Evolutionary conservation across 2,329 filamentous ascomycete species (phyloP).

Genomic region (Cercospora beticola): DNA sequence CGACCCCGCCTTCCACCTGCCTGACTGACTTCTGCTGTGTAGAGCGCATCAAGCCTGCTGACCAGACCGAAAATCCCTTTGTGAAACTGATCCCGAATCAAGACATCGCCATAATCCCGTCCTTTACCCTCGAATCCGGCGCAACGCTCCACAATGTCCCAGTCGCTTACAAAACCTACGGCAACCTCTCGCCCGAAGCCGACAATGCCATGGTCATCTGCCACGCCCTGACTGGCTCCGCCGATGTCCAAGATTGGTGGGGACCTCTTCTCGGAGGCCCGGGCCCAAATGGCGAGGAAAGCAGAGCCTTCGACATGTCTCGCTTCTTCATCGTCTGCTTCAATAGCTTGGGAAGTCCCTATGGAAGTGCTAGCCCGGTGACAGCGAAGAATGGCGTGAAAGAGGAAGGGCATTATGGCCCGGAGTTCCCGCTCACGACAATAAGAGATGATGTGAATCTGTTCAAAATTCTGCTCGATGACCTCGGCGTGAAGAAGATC

Average conservation of each 20-base stretch:
- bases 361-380: constrained; percentile 82
- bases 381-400: constrained; percentile 82
- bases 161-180: constrained; percentile 64
- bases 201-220: constrained; percentile 71
- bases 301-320: constrained; percentile 70
- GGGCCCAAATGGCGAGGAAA: constrained; percentile 52
- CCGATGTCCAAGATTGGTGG: constrained; percentile 87
- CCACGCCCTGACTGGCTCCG: constrained; percentile 81
- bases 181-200: constrained; percentile 54
- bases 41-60: constrained; percentile 35
- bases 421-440: constrained; percentile 93
- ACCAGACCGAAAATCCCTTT: constrained; percentile 89
- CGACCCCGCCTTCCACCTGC: neutral
- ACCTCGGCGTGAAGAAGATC: constrained; percentile 74
- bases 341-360: constrained; percentile 82
- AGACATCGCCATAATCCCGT: constrained; percentile 79
- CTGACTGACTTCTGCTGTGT: constrained; percentile 13
- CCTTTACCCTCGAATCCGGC: constrained; percentile 90
- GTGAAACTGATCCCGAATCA: constrained; percentile 83
- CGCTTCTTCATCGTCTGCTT: constrained; percentile 84
- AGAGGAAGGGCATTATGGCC: constrained; percentile 76
- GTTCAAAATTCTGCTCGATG: constrained; percentile 76
- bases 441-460: constrained; percentile 92
- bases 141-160: constrained; percentile 74
- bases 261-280: constrained; percentile 75